Conservation (phyloP, 495 filamentous ascomycete genomes). For the Penicillium robsamsonii region DNA sequence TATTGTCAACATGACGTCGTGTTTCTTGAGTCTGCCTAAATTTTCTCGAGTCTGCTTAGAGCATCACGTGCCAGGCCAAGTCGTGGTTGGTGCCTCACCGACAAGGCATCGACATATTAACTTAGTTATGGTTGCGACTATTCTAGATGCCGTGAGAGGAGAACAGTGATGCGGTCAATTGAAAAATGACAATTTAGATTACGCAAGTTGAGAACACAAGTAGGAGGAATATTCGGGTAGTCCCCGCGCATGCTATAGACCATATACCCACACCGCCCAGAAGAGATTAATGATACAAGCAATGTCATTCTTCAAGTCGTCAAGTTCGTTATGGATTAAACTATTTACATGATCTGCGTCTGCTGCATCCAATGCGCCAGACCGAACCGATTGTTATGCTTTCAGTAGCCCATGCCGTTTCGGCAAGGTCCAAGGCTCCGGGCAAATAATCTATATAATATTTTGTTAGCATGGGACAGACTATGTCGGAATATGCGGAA, state of each 20-base stretch:
- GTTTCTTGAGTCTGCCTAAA: not conserved
- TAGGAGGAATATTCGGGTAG: not conserved
- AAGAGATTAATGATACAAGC: not conserved
- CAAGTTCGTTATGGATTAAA: conserved; percentile 12
- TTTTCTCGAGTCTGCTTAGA: too few relatives aligned
- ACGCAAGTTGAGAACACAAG: not conserved
- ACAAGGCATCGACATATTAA: not conserved
- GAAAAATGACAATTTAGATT: not conserved
- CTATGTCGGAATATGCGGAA: not conserved
- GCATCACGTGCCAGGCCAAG: not conserved
- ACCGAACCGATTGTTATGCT: conserved; percentile 27
- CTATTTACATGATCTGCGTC: conserved; percentile 24
- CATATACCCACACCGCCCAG: not conserved
- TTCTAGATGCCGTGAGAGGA: not conserved
- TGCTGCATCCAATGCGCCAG: conserved; percentile 10
- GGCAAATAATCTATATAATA: conserved; percentile 48
- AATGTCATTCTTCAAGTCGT: not conserved
- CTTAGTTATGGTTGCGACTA: too few relatives aligned
- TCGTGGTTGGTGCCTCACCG: not conserved
- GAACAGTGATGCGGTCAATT: not conserved
- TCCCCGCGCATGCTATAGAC: not conserved
- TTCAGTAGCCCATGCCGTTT: conserved; percentile 31
- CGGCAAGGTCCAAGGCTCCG: conserved; percentile 57
- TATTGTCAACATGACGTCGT: conserved; percentile 1
- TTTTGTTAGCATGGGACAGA: conserved; percentile 16